Base-by-base conservation (phyloP, 345 rosid genomes). In the Balakata baccata region DNA sequence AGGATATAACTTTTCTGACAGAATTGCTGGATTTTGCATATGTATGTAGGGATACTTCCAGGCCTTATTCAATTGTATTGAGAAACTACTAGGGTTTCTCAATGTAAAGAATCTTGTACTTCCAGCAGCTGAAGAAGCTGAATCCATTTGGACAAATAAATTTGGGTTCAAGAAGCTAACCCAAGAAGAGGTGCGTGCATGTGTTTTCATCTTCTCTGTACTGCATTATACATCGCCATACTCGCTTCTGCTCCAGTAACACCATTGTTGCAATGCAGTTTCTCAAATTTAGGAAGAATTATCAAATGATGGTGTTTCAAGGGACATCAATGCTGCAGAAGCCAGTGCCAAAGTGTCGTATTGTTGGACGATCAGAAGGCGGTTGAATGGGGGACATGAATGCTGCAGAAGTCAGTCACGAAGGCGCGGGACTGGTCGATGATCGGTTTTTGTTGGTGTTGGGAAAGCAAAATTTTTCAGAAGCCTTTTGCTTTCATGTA, bases 61-160 rank as follows among this genome's bases (percentile, higher is more conserved):
- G 69, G 83, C 89, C 63, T 77, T 95, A 34, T 95, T 92, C 80
- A 76, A 80, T 23, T 91, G 99, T 81, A 69, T 92, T 13, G 87
- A 95, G 82, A 85, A 82, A 79, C 89, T 95, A 59, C 87, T 95
- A 0, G 78, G 88, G 67, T 86, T 81, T 72, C 82, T 95, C 67
- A 81, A 86, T 13, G 92, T 92, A 72, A 89, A 86, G 83, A 81
- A 83, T 58, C 82, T 92, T 0, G 88, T 91, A 66, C 92, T 95
- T 74, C 99, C 98, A 13, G 95, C 98, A 16, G 97, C 98, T 20
- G 92, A 85, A 64, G 96, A 89, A 86, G 98, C 92, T 0, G 90
- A 86, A 78, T 87, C 97, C n/a, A 89, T 95, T 61, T 95, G 97
- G 98, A 92, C 87, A 3, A 86, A 85, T 67, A 91, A 89, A 79